Percentiles rank a stretch among this genome's conserved stretches.
Evolutionary conservation across 139 green algal species (phyloP).

Genomic region (Diplosphaera chodatii): DNA sequence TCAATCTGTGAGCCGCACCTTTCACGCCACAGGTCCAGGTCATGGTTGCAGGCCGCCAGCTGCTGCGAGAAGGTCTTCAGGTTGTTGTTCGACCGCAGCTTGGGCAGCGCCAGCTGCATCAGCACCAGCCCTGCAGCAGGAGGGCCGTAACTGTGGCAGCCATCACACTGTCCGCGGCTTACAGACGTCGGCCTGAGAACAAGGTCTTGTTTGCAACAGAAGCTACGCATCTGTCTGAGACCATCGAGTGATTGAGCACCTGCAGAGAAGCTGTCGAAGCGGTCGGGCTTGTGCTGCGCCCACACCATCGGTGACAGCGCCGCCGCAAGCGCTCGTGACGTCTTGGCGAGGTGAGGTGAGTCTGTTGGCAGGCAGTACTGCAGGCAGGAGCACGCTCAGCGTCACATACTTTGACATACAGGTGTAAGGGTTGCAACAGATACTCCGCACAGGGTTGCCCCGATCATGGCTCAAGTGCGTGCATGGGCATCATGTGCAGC

Average conservation of each 20-base stretch:
- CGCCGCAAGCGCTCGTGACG: conserved; percentile 28
- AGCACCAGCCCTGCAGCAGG: conserved; percentile 16
- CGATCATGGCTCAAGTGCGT: too few relatives aligned
- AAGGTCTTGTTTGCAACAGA: neutral
- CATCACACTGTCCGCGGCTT: neutral
- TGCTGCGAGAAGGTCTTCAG: conserved; percentile 56
- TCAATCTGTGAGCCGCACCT: too few relatives aligned
- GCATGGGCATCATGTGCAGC: too few relatives aligned
- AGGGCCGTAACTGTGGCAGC: neutral
- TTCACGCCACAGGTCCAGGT: conserved; percentile 65
- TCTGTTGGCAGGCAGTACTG: conserved; percentile 75
- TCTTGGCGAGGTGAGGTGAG: conserved; percentile 46
- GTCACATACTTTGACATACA: too few relatives aligned
- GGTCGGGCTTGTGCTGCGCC: conserved; percentile 74
- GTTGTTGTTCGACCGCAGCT: conserved; percentile 44
- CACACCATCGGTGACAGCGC: conserved; percentile 81
- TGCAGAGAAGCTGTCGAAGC: conserved; percentile 82
- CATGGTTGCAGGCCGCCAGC: conserved; percentile 46
- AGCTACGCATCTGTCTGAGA: too few relatives aligned
- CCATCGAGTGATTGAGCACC: conserved; percentile 11
- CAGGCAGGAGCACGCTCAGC: too few relatives aligned
- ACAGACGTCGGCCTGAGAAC: neutral
- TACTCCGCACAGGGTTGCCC: too few relatives aligned
- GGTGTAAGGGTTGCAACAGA: too few relatives aligned
- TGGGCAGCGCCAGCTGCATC: conserved; percentile 65